Percentiles rank a stretch among this genome's conserved stretches.
phyloP scores from a whole-genome alignment of 2,329 filamentous ascomycete species.

The Madurella mycetomatis region DNA sequence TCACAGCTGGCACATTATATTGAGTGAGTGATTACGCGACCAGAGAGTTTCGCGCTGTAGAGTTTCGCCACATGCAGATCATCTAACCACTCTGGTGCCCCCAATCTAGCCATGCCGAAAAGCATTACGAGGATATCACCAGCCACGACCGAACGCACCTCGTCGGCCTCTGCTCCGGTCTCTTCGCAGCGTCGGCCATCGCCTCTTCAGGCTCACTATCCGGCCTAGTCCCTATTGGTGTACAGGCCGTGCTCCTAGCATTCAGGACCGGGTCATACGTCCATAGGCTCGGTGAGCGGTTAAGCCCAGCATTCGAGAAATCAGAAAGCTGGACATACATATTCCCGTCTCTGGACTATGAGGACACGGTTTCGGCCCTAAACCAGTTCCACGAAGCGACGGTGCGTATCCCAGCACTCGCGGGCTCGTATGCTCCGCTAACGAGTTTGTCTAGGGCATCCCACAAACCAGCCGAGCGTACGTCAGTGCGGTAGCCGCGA shows the following conservation, averaged over 20 bases:
- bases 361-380: slow-evolving; percentile 47
- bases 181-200: slow-evolving; percentile 65
- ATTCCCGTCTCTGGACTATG: slow-evolving; percentile 52
- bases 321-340: slow-evolving; percentile 65
- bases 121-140: slow-evolving; percentile 52
- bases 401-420: slow-evolving; percentile 32
- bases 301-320: slow-evolving; percentile 36
- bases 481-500: slow-evolving; percentile 48
- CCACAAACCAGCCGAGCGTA: slow-evolving; percentile 46
- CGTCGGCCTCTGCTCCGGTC: slow-evolving; percentile 64
- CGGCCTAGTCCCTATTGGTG: slow-evolving; percentile 56
- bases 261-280: slow-evolving; percentile 61
- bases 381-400: slow-evolving; percentile 54
- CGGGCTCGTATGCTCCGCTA: background rate
- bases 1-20: slow-evolving; percentile 66
- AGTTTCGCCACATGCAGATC: slow-evolving; percentile 1
- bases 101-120: slow-evolving; percentile 43
- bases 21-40: slow-evolving; percentile 44
- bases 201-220: slow-evolving; percentile 59
- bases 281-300: slow-evolving; percentile 43
- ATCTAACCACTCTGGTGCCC: slow-evolving; percentile 7
- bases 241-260: slow-evolving; percentile 61
- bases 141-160: slow-evolving; percentile 48
- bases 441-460: slow-evolving; percentile 32
- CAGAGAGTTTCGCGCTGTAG: background rate